These are phyloP conservation scores for Fraxinus xanthoxyloides DNA, from an alignment of 305 asterid species.

Conservation along the genomic window DNA sequence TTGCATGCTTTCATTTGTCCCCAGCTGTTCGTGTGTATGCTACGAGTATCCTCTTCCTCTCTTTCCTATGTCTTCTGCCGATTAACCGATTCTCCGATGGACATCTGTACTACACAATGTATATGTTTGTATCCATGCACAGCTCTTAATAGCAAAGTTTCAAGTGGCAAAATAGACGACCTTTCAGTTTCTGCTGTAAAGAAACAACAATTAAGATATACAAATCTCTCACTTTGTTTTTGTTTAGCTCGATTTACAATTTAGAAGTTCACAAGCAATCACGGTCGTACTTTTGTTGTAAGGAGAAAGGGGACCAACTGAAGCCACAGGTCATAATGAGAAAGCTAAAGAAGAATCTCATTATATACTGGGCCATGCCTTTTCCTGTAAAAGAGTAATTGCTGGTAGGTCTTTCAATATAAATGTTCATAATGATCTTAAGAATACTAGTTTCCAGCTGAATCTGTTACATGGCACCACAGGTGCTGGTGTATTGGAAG, in stretches of 20 bases:
- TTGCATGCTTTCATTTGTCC: constrained; percentile 15
- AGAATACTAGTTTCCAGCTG: not conserved
- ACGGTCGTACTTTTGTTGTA: not conserved
- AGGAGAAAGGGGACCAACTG: not conserved
- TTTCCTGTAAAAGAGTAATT: not conserved
- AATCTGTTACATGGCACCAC: not conserved
- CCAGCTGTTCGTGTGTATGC: constrained; percentile 3
- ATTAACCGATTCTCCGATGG: not conserved
- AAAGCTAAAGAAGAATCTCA: not conserved
- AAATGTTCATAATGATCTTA: not conserved
- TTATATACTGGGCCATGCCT: not conserved
- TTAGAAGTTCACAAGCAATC: not conserved
- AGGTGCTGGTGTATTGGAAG: not conserved
- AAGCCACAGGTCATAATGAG: not conserved
- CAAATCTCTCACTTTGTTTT: not conserved
- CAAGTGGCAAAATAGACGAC: not conserved
- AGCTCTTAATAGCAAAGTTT: not conserved
- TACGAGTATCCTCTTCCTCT: not conserved
- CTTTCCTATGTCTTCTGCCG: not conserved
- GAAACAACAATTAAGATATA: not conserved
- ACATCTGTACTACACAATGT: not conserved
- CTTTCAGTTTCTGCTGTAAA: not conserved
- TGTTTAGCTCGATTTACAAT: not conserved
- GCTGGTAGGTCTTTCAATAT: not conserved
- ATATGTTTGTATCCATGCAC: not conserved